Conservation (phyloP, 2,329 filamentous ascomycete species). For the Cladophialophora psammophila region DNA sequence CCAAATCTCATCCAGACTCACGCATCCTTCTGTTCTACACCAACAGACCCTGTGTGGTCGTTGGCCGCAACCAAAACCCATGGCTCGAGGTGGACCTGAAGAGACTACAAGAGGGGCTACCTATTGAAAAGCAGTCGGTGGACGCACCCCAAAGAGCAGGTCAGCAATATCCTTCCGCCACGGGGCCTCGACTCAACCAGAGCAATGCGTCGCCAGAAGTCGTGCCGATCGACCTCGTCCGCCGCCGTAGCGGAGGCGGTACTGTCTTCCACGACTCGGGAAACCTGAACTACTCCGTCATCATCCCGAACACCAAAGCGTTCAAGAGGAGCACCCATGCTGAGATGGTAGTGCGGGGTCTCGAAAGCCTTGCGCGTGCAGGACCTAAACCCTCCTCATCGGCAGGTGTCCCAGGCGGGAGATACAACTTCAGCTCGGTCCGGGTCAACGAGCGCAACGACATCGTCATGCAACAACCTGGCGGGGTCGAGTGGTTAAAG, state of each 20-base stretch:
- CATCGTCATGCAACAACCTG: constrained; percentile 72
- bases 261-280: constrained; percentile 93
- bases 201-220: background rate
- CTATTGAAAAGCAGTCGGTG: constrained; percentile 24
- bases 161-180: background rate
- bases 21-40: constrained; percentile 85
- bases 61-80: constrained; percentile 97
- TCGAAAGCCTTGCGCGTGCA: constrained; percentile 53
- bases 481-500: constrained; percentile 66
- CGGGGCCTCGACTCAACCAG: background rate
- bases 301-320: constrained; percentile 70
- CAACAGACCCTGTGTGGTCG: constrained; percentile 85
- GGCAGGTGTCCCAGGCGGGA: background rate
- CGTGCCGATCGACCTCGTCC: constrained; percentile 68
- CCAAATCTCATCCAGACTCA: constrained; percentile 73
- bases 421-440: constrained; percentile 63
- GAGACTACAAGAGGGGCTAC: constrained; percentile 59
- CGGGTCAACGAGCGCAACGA: constrained; percentile 91
- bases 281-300: constrained; percentile 95
- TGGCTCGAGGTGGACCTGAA: constrained; percentile 88
- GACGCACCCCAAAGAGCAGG: background rate
- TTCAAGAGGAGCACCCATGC: constrained; percentile 90
- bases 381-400: constrained; percentile 39
- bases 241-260: constrained; percentile 86
- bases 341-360: constrained; percentile 88